Percentiles rank a stretch among this genome's conserved stretches.
Conservation (phyloP, 331 rosid species). For the Malus hybrid region DNA sequence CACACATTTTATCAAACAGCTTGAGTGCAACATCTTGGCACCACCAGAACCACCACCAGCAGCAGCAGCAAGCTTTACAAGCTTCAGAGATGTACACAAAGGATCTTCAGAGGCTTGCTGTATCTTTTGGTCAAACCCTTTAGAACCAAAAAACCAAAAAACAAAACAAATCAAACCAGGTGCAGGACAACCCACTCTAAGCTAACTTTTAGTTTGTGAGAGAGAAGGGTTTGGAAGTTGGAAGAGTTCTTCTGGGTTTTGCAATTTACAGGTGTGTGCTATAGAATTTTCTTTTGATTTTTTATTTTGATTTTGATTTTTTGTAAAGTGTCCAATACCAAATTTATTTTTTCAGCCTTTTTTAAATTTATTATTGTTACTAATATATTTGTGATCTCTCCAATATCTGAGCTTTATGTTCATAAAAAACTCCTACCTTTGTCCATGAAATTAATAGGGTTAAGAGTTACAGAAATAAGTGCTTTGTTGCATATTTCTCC, state of each 20-base stretch:
- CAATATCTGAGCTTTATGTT: too few relatives aligned
- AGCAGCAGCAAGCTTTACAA: slow-evolving; percentile 29
- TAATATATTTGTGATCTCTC: background rate
- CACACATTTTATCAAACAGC: slow-evolving; percentile 31
- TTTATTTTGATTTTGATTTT: background rate
- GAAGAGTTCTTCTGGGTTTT: background rate
- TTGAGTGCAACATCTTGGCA: slow-evolving; percentile 34
- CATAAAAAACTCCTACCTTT: too few relatives aligned
- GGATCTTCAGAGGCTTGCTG: slow-evolving; percentile 74
- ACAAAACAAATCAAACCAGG: background rate
- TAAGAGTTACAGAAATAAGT: background rate
- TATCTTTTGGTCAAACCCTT: slow-evolving; percentile 76
- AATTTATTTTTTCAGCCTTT: background rate
- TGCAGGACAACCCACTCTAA: background rate
- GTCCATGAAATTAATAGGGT: background rate
- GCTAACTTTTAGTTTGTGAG: slow-evolving; percentile 10
- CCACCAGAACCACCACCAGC: slow-evolving; percentile 6
- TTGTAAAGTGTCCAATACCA: slow-evolving; percentile 13
- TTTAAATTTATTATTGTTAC: background rate
- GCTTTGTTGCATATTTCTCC: background rate
- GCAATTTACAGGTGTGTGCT: slow-evolving; percentile 11
- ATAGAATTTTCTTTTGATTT: background rate
- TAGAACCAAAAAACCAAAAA: slow-evolving; percentile 7
- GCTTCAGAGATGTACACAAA: slow-evolving; percentile 49
- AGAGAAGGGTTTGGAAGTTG: background rate